Conservation (phyloP, 306 rosid species). For the Inga oerstediana region DNA sequence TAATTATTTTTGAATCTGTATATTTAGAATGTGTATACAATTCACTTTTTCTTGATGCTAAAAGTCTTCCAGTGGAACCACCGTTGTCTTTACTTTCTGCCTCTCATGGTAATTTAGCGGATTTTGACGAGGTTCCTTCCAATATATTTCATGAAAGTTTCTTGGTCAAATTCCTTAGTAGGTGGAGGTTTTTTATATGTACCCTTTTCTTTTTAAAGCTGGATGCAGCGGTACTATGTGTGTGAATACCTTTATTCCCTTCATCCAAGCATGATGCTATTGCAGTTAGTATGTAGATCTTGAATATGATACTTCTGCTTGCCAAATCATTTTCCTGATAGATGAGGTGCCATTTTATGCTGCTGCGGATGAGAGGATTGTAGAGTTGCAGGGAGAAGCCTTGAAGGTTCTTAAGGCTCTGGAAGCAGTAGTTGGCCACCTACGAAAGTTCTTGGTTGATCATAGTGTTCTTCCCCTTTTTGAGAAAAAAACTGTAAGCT, state of each 20-base stretch:
- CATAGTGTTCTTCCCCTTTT: slow-evolving; percentile 94
- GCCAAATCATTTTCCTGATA: slow-evolving; percentile 40
- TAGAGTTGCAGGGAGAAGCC: slow-evolving; percentile 93
- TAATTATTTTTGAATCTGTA: not conserved
- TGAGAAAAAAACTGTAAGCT: slow-evolving; percentile 88
- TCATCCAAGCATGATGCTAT: not conserved
- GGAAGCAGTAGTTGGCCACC: slow-evolving; percentile 86
- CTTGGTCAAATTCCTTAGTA: not conserved
- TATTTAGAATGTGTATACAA: not conserved
- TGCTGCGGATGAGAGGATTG: slow-evolving; percentile 87
- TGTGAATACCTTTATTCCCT: not conserved
- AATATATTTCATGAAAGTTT: not conserved
- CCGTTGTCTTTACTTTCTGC: not conserved
- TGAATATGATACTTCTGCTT: not conserved
- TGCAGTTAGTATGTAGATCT: not conserved
- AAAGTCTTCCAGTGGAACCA: not conserved
- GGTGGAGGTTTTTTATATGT: not conserved
- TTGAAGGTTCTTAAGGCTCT: slow-evolving; percentile 83
- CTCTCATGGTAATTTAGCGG: not conserved
- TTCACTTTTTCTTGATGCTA: not conserved
- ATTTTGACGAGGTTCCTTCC: not conserved
- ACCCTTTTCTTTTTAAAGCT: not conserved
- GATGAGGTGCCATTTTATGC: slow-evolving; percentile 94
- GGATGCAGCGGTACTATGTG: not conserved
- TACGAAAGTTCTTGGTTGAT: slow-evolving; percentile 95